A percentile compares a stretch with the other conserved stretches of the same genome.
These are phyloP conservation scores for Cryptococcus sp. DNA, from an alignment of 1,284 basidiomycete species.

Conservation along the genomic window DNA sequence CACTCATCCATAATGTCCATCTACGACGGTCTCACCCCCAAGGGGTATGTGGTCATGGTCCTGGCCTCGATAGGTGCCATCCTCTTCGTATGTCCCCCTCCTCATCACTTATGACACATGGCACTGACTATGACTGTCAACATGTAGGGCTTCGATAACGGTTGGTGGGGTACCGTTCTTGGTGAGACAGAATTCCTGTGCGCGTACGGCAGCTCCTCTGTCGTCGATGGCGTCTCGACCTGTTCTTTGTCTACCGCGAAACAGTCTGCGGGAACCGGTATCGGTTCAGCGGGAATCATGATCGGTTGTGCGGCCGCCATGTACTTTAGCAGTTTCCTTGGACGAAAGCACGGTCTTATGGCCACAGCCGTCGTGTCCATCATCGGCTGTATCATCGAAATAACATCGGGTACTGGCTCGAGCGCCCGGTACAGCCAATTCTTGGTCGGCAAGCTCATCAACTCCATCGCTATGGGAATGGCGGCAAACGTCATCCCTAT, in stretches of 20 bases:
- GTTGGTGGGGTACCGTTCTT: slow-evolving; percentile 35
- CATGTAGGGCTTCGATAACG: slow-evolving; percentile 31
- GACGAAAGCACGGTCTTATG: slow-evolving; percentile 19
- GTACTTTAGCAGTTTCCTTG: slow-evolving; percentile 19
- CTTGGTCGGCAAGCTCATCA: slow-evolving; percentile 29
- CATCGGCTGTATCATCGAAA: slow-evolving; percentile 28
- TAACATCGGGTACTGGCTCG: slow-evolving; percentile 19
- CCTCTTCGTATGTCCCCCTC: slow-evolving; percentile 16
- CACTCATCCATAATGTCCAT: slow-evolving; percentile 11
- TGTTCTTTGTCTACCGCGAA: slow-evolving; percentile 22
- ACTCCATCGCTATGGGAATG: slow-evolving; percentile 29
- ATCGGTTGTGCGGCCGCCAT: slow-evolving; percentile 27
- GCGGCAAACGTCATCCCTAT: slow-evolving; percentile 26
- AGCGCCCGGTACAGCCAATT: slow-evolving; percentile 26
- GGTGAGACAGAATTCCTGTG: slow-evolving; percentile 21
- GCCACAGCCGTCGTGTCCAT: slow-evolving; percentile 23
- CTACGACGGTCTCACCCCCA: slow-evolving; percentile 21
- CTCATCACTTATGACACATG: too few relatives aligned
- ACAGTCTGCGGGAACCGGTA: slow-evolving; percentile 15
- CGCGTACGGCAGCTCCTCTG: slow-evolving; percentile 18
- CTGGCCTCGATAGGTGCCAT: slow-evolving; percentile 22
- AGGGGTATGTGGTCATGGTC: slow-evolving; percentile 19
- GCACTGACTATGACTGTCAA: not conserved
- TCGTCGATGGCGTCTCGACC: slow-evolving; percentile 21
- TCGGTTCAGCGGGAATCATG: slow-evolving; percentile 27